Percentiles rank a stretch among this genome's conserved stretches.
phyloP scores from a whole-genome alignment of 202 grass and related monocot genomes.

The Miscanthus sacchariflorus region DNA sequence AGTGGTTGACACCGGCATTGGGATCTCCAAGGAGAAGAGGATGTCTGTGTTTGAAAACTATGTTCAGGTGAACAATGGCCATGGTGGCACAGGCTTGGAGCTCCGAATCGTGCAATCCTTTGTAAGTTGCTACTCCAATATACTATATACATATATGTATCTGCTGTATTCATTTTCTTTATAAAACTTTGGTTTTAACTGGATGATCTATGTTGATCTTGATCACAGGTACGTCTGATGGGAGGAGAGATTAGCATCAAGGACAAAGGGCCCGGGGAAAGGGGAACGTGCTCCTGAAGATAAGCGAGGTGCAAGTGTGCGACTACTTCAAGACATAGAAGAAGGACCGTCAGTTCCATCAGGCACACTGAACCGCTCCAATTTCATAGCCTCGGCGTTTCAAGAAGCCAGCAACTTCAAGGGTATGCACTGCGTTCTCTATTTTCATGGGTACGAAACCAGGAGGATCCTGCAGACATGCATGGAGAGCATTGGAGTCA shows the following conservation, averaged over 20 bases:
- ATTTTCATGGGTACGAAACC: background rate
- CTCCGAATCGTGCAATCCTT: slow-evolving; percentile 88
- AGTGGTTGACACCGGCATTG: slow-evolving; percentile 76
- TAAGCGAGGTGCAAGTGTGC: slow-evolving; percentile 18
- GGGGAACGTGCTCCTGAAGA: slow-evolving; percentile 71
- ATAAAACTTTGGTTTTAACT: too few relatives aligned
- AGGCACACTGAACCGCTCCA: too few relatives aligned
- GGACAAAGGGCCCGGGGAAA: slow-evolving; percentile 60
- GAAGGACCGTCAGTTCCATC: slow-evolving; percentile 15
- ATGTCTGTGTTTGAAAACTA: slow-evolving; percentile 80
- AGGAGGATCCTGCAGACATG: background rate
- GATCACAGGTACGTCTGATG: slow-evolving; percentile 74
- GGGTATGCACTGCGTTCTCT: slow-evolving; percentile 46
- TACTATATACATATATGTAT: background rate
- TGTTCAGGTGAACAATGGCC: slow-evolving; percentile 77
- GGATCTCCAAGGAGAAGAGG: slow-evolving; percentile 75
- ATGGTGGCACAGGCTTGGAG: slow-evolving; percentile 79
- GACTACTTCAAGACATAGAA: slow-evolving; percentile 18
- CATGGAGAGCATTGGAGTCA: background rate
- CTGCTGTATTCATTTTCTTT: background rate
- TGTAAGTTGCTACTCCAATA: slow-evolving; percentile 42
- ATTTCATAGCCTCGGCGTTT: slow-evolving; percentile 29
- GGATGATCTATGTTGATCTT: background rate
- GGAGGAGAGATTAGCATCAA: slow-evolving; percentile 84
- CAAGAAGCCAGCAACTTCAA: slow-evolving; percentile 52